These are phyloP conservation scores for Cynara cardunculus DNA, from an alignment of 129 eudicot genomes.

Conservation along the genomic window DNA sequence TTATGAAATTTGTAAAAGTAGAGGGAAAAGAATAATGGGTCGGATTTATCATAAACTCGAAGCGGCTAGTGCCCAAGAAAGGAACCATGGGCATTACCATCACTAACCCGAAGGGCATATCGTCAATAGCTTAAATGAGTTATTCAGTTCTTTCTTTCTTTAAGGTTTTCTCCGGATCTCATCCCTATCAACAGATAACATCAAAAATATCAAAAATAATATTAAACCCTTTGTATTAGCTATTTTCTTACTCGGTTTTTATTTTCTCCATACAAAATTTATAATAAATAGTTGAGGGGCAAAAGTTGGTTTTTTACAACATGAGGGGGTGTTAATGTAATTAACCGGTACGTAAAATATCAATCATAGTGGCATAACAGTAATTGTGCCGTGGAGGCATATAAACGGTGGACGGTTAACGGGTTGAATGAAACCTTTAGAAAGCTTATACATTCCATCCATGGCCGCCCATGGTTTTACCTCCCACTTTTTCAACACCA, in stretches of 20 bases:
- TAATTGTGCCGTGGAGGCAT: not conserved
- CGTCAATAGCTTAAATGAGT: no score
- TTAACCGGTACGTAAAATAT: not conserved
- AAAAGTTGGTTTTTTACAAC: not conserved
- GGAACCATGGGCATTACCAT: not conserved
- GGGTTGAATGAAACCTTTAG: not conserved
- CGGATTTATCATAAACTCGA: no score
- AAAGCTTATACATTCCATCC: not conserved
- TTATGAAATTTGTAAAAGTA: no score
- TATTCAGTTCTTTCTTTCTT: no score
- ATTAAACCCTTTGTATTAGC: no score
- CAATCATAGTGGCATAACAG: not conserved
- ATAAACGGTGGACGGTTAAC: not conserved
- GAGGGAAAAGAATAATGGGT: no score
- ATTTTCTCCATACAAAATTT: not conserved
- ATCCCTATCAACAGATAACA: not conserved
- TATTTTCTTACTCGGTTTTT: not conserved
- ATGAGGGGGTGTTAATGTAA: not conserved
- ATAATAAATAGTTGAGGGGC: not conserved
- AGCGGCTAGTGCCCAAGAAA: not conserved
- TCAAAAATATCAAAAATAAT: no score
- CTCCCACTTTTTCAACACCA: not conserved
- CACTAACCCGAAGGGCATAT: no score
- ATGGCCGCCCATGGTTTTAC: conserved; percentile 5
- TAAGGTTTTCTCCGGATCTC: no score